phyloP scores from a whole-genome alignment of 768 basidiomycete species.

The Punctularia strigosozonata region DNA sequence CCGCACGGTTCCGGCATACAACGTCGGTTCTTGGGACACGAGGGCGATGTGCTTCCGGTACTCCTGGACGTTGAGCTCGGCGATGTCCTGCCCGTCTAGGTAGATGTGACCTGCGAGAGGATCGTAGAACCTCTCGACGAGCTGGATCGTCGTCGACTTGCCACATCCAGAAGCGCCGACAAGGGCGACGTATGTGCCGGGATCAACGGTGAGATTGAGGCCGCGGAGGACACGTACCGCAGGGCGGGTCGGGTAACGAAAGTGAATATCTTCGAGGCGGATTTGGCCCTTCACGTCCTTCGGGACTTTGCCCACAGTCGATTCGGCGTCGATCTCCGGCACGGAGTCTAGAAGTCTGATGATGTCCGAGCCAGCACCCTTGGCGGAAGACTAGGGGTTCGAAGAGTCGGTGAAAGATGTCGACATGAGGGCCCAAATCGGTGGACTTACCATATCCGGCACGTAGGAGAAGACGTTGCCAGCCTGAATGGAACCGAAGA shows the following conservation, averaged over 20 bases:
- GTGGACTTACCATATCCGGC: constrained; percentile 79
- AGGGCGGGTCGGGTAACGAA: constrained; percentile 85
- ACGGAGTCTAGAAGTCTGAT: constrained; percentile 62
- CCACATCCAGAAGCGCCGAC: constrained; percentile 77
- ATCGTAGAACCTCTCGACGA: constrained; percentile 81
- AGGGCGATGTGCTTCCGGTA: constrained; percentile 84
- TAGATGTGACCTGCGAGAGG: constrained; percentile 60
- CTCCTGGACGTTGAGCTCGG: constrained; percentile 68
- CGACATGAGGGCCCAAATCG: no score
- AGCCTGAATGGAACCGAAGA: constrained; percentile 78
- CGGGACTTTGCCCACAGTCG: constrained; percentile 48
- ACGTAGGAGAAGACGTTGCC: constrained; percentile 79
- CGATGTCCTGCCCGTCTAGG: constrained; percentile 69
- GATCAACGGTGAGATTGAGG: constrained; percentile 57
- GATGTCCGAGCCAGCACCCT: constrained; percentile 64
- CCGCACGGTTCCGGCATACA: constrained; percentile 85
- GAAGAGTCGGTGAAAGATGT: no score
- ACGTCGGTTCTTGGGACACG: constrained; percentile 85
- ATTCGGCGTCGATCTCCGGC: constrained; percentile 76
- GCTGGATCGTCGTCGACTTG: constrained; percentile 79
- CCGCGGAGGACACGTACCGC: constrained; percentile 75
- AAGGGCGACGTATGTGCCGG: constrained; percentile 71
- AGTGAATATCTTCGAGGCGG: constrained; percentile 69
- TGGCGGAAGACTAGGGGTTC: constrained; percentile 82
- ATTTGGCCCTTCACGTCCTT: constrained; percentile 47